Evolutionary conservation across 2,329 filamentous ascomycete genomes (phyloP).

Genomic region (Alternaria angustiovoidea): DNA sequence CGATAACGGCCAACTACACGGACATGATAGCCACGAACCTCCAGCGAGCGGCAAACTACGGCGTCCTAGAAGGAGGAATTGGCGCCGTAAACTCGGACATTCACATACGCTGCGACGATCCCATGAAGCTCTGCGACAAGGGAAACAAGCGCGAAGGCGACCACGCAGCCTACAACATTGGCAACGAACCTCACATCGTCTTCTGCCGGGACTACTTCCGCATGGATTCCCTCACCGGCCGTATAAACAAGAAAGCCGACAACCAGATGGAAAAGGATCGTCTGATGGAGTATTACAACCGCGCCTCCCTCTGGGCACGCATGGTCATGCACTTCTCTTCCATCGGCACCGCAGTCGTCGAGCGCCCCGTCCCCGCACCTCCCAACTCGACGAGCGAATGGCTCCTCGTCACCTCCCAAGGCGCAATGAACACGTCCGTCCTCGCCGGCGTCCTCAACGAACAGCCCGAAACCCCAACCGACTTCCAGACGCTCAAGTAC

Average conservation of each 20-base stretch:
- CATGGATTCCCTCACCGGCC: constrained; percentile 33
- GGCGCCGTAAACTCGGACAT: constrained; percentile 39
- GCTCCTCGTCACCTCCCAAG: constrained; percentile 24
- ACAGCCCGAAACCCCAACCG: constrained; percentile 30
- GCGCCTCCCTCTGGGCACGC: constrained; percentile 45
- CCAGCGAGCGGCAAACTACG: constrained; percentile 40
- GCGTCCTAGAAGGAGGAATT: constrained; percentile 31
- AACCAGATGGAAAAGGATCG: constrained; percentile 34
- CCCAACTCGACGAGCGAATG: constrained; percentile 34
- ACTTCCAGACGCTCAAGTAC: constrained; percentile 40
- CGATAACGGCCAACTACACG: constrained; percentile 37
- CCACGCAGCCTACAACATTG: constrained; percentile 46
- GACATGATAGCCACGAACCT: constrained; percentile 40
- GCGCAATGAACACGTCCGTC: constrained; percentile 45
- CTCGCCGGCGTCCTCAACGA: constrained; percentile 44
- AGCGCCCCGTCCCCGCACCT: constrained; percentile 23
- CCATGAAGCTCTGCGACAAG: constrained; percentile 34
- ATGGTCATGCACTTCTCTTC: constrained; percentile 47
- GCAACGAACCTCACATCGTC: constrained; percentile 46
- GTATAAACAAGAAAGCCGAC: constrained; percentile 33
- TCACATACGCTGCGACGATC: constrained; percentile 47
- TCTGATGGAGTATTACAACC: constrained; percentile 44
- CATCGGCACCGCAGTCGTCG: constrained; percentile 39
- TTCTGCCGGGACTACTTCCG: constrained; percentile 44
- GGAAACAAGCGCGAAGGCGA: constrained; percentile 41